These are phyloP conservation scores for Saccharomycopsis fibuligera DNA, from an alignment of 805 yeast species.

Conservation along the genomic window DNA sequence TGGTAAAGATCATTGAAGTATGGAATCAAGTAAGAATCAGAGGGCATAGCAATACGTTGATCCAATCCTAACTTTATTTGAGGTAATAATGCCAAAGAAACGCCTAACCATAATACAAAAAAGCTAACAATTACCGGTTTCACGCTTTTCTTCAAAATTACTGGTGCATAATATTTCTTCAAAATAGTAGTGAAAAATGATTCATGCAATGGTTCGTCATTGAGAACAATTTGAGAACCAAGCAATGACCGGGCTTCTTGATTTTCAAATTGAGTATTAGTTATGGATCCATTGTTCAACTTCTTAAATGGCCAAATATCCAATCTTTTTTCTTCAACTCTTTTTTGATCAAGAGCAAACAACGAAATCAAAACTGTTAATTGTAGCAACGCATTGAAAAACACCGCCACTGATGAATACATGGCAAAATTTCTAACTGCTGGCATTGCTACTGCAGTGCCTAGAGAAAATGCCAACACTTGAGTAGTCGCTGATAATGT, in stretches of 20 bases:
- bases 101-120: constrained; percentile 58
- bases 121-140: constrained; percentile 43
- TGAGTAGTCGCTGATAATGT: constrained; percentile 72
- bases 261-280: background rate
- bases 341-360: constrained; percentile 56
- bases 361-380: constrained; percentile 75
- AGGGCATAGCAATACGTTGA: constrained; percentile 83
- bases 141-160: constrained; percentile 42
- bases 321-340: constrained; percentile 51
- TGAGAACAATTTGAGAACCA: constrained; percentile 4
- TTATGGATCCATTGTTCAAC: constrained; percentile 10
- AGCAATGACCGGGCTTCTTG: constrained; percentile 8
- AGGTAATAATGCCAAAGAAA: constrained; percentile 68
- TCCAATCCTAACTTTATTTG: constrained; percentile 73
- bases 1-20: constrained; percentile 73
- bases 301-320: constrained; percentile 58
- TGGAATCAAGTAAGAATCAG: constrained; percentile 70
- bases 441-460: constrained; percentile 85
- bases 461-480: constrained; percentile 69
- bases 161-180: constrained; percentile 49
- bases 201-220: constrained; percentile 6
- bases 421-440: constrained; percentile 92
- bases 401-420: constrained; percentile 81
- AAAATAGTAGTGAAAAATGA: constrained; percentile 37
- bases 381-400: constrained; percentile 71